Evolutionary conservation across 163 green algal genomes (phyloP), one percentile per base, ranked within the genome.

Genomic region (Coccomyxa subellipsoidea): DNA sequence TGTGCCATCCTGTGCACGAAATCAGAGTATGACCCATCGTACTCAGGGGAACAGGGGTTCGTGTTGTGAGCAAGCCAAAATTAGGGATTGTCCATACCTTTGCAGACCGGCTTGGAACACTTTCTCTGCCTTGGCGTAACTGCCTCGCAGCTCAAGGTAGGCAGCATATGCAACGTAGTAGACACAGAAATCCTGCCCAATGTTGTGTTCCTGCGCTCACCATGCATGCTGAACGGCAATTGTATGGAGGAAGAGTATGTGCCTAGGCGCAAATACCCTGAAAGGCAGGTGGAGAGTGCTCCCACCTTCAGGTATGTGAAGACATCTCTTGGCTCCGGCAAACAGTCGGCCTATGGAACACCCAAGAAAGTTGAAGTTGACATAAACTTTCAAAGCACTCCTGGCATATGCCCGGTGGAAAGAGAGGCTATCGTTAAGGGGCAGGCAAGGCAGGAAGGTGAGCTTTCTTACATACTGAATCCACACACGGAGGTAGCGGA

Each of bases 401-500:
- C 1, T 76, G 69, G 2, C 69, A 34, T 21, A 34, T 12, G 37
- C 3, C 23, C n/a, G 21, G 2, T 23, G 27, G 0, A 69, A 35
- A 34, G 36, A 39, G 1, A 70, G 36, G 8, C 36, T 69, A n/a
- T 12, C 40, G 1, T 39, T 7, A 40, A 32, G 35, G 34, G 0
- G 79, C 27, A 80, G 76, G 15, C 5, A 37, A n/a, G 31, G 1
- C 59, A 32, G 77, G 25, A 40, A 29, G 23, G 78, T 27, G 8
- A 69, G 54, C 2, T 25, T 21, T 38, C 92, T 92, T 80, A 98
- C 94, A 83, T 98, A 98, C 66, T 97, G 95, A 29, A 99, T 93
- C 96, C 96, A 99, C 18, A 99, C 76, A 2, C 96, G 89, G n/a
- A 99, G 91, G 84, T 96, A 97, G 37, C 96, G 93, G 0, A 94